Evolutionary conservation across 2,329 filamentous ascomycete species (phyloP), one percentile per base, ranked within the genome.

Genomic region (Thielaviopsis ethacetica): DNA sequence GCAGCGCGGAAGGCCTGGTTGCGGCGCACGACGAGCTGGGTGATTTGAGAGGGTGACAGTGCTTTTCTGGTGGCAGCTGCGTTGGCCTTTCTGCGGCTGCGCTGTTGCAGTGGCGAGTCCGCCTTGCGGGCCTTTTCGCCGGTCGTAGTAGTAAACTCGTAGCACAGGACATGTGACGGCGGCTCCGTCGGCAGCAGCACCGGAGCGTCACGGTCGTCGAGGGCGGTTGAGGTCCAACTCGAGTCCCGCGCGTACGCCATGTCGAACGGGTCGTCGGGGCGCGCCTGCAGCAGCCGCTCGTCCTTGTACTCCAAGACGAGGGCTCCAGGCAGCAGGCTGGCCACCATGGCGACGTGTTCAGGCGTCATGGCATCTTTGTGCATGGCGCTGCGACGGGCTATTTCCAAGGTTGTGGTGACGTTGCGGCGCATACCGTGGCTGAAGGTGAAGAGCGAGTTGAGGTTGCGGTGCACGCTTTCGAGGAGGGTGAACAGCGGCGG

Each of bases 391-490:
- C 96, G 80, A 65, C 84, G 89, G 53, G 98, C 86, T 5, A 86
- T 95, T 17, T 93, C 86, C 64, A 96, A 89, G 0, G 91, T 96
- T 0, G 93, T 97, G 0, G 88, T 84, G 27, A 97, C 78, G 66
- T 97, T 88, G 68, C 95, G 96, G 53, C 93, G 83, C 49, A 22
- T 19, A 1, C 91, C 91, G 68, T 84, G 93, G 72, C 89, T 95
- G 68, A 98, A 97, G 0, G 93, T 97, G 66, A 89, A 95, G 0
- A 97, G 89, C 1, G 97, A 73, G 65, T 95, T 98, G 61, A 98
- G 73, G 1, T 93, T 91, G 62, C 83, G 81, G 68, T 97, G 87
- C 0, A 84, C 86, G 68, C 84, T 83, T 26, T 85, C 82, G 9
- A 97, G 76, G 50, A 76, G 74, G 59, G 81, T 84, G 69, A 97